Conservation (phyloP, 164 flowering plant genomes). For the Liquidambar formosana region DNA sequence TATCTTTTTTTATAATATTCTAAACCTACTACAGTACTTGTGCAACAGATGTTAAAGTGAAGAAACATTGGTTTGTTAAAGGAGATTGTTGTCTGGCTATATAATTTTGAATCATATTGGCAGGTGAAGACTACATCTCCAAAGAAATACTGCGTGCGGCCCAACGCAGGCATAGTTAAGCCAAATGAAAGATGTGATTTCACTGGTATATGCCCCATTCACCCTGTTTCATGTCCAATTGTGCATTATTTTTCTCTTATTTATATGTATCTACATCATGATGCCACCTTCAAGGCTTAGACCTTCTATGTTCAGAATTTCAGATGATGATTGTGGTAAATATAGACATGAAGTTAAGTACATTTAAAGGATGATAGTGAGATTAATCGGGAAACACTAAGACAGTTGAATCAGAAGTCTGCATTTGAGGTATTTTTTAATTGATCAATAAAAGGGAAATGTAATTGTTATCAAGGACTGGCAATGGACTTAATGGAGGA, state of each 20-base stretch:
- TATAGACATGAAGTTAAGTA: too few relatives aligned
- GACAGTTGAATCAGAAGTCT: too few relatives aligned
- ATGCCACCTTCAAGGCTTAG: too few relatives aligned
- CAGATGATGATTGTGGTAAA: too few relatives aligned
- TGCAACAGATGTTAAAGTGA: neutral
- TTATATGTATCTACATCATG: neutral
- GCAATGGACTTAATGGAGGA: too few relatives aligned
- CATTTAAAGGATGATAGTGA: too few relatives aligned
- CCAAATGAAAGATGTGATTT: conserved; percentile 48
- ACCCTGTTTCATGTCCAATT: neutral
- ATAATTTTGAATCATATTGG: conserved; percentile 5
- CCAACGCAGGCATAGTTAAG: conserved; percentile 43
- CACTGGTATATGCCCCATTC: conserved; percentile 28
- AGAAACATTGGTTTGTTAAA: neutral
- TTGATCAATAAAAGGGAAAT: too few relatives aligned
- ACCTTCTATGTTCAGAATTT: too few relatives aligned
- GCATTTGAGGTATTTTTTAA: too few relatives aligned
- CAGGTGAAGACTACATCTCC: conserved; percentile 65
- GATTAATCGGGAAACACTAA: too few relatives aligned
- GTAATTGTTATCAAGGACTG: too few relatives aligned
- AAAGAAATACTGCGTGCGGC: conserved; percentile 57
- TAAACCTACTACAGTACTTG: neutral
- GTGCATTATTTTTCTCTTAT: neutral
- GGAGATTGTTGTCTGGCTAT: conserved; percentile 6
- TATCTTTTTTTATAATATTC: neutral